Evolutionary conservation across 2,329 filamentous ascomycete genomes (phyloP), one percentile per base, ranked within the genome.

Genomic region (Diaporthe ilicicola): DNA sequence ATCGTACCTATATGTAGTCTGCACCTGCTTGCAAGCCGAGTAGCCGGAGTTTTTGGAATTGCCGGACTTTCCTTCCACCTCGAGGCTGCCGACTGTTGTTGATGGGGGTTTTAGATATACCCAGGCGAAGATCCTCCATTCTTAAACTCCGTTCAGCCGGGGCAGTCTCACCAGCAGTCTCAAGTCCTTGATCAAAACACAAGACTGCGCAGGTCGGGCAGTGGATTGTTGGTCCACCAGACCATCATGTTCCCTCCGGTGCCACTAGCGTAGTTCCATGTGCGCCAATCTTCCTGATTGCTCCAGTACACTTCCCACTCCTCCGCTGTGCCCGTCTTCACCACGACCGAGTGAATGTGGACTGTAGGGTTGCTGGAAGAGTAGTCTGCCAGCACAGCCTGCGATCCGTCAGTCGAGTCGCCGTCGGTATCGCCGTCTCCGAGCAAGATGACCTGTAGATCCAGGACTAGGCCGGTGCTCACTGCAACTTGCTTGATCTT

Each of bases 401-500:
- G 2, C 6, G 19, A 13, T n/a, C 51, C 64, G 1, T 2, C 27
- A 8, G 42, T 24, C n/a, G 39, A 32, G n/a, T 42, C 19, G 0
- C 12, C 10, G 3, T 12, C 3, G 9, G 64, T 55, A 2, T 55
- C 8, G n/a, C 24, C 22, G 50, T 55, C 64, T 27, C 64, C 64
- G 19, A 67, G n/a, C 19, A 67, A 9, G 19, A 67, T 34, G 8
- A 48, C 42, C 42, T 67, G 64, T 12, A 67, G 27, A 7, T 67
- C 64, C 8, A 67, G 37, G n/a, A 67, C 19, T 2, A 32, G 3
- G 0, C 64, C 51, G 1, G 37, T 32, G 34, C 3, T 46, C 6
- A 48, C 19, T 4, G 64, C 42, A 8, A 29, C 27, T 19, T 55
- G 50, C 8, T 67, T 67, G 39, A 67, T 46, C 46, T 48, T 67